Percentiles rank a stretch among this genome's conserved stretches.
These are phyloP conservation scores for Leishmania arabica DNA, from an alignment of 208 protist species.

Conservation along the genomic window DNA sequence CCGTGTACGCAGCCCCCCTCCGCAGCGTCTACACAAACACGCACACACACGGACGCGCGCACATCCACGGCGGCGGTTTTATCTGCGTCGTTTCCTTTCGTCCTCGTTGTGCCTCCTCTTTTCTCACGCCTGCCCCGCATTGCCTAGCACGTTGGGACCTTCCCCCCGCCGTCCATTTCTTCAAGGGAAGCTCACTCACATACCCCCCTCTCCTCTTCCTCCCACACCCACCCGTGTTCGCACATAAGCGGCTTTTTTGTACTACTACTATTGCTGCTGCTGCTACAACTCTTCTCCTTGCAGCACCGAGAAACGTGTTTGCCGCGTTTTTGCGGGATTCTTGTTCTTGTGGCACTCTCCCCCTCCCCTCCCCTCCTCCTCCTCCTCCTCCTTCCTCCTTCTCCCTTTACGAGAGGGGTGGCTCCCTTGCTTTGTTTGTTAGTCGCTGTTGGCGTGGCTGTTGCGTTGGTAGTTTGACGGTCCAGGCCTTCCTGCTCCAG, in stretches of 20 bases:
- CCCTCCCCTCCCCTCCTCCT: too few species aligned
- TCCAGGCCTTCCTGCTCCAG: background rate
- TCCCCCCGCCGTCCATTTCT: background rate
- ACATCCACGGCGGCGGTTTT: background rate
- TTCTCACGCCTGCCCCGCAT: background rate
- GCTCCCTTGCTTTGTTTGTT: background rate
- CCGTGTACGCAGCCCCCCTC: background rate
- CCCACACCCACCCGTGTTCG: background rate
- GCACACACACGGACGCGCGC: background rate
- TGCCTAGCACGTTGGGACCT: background rate
- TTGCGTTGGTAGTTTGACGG: background rate
- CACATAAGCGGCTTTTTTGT: background rate
- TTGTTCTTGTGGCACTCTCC: background rate
- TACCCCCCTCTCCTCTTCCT: background rate
- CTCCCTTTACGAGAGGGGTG: background rate
- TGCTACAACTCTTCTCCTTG: background rate
- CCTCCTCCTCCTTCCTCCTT: background rate
- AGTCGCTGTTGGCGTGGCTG: background rate
- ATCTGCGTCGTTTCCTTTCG: background rate
- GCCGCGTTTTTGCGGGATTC: background rate
- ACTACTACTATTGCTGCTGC: background rate
- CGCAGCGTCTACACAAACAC: background rate
- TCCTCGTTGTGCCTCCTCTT: background rate
- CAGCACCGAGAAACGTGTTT: background rate
- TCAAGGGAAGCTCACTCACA: background rate